These are phyloP conservation scores for Penicillium waksmanii DNA, from an alignment of 495 filamentous ascomycete genomes.

Conservation along the genomic window DNA sequence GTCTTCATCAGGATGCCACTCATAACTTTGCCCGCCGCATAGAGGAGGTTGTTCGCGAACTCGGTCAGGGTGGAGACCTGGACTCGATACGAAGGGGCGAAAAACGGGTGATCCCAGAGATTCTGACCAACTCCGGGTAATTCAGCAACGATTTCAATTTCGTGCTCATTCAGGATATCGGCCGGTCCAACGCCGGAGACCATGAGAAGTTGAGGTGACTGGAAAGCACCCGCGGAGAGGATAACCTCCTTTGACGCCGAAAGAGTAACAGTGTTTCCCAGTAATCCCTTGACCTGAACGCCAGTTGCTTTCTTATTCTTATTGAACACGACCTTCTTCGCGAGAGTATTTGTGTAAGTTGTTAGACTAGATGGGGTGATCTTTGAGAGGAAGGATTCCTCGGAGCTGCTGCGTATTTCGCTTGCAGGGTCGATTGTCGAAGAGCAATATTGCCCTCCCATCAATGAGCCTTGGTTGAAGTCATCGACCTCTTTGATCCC, in stretches of 20 bases:
- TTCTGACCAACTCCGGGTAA: conserved; percentile 24
- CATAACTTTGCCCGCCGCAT: conserved; percentile 16
- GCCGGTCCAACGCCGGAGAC: conserved; percentile 20
- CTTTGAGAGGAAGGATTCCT: conserved; percentile 37
- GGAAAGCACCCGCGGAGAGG: conserved; percentile 22
- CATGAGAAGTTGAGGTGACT: conserved; percentile 24
- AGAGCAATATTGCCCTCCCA: conserved; percentile 43
- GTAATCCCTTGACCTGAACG: conserved; percentile 20
- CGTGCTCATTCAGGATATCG: conserved; percentile 6
- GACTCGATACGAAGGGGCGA: conserved; percentile 21
- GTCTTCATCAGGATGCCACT: conserved; percentile 10
- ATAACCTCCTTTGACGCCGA: conserved; percentile 20
- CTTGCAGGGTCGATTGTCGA: conserved; percentile 41
- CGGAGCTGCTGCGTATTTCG: conserved; percentile 42
- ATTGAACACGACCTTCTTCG: conserved; percentile 32
- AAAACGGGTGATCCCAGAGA: conserved; percentile 25
- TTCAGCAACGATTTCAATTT: conserved; percentile 11
- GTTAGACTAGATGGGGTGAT: conserved; percentile 20
- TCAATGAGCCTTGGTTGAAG: conserved; percentile 46
- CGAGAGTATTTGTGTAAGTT: conserved; percentile 24
- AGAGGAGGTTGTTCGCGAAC: conserved; percentile 16
- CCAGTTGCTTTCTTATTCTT: conserved; percentile 25
- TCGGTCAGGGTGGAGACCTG: conserved; percentile 28
- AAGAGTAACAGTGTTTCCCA: conserved; percentile 22
- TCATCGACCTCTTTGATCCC: conserved; percentile 38